Percentiles rank a stretch among this genome's conserved stretches.
Conservation (phyloP, 345 rosid genomes). For the Clarkia xantiana region DNA sequence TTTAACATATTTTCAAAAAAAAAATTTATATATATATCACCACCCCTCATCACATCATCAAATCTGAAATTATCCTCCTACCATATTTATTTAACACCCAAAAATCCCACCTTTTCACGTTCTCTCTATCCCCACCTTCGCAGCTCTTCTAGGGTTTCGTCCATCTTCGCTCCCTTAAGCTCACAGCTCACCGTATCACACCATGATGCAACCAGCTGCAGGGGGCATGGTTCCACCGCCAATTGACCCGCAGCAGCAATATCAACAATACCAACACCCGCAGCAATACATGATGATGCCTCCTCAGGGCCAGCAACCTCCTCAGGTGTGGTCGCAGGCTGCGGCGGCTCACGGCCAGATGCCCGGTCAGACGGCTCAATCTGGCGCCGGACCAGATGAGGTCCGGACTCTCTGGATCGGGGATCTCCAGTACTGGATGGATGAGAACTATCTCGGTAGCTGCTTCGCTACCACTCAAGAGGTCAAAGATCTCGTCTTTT, state of each 20-base stretch:
- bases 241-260: constrained; percentile 27
- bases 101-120: constrained; percentile 6
- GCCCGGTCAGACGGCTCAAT: constrained; percentile 18
- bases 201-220: constrained; percentile 57
- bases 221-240: constrained; percentile 34
- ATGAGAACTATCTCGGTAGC: constrained; percentile 41
- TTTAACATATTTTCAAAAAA: no score
- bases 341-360: constrained; percentile 17
- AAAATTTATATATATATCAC: no score
- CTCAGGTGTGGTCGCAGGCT: constrained; percentile 18
- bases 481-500: constrained; percentile 13
- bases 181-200: constrained; percentile 10
- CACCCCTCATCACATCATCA: no score
- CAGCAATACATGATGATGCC: constrained; percentile 21
- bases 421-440: constrained; percentile 93
- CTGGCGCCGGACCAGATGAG: constrained; percentile 38
- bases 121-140: constrained; percentile 7
- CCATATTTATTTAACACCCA: background rate
- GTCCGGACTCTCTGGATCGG: constrained; percentile 96
- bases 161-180: background rate
- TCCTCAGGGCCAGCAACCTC: constrained; percentile 6
- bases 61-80: no score
- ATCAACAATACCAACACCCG: constrained; percentile 8
- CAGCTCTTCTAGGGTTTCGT: constrained; percentile 6
- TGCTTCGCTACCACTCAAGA: constrained; percentile 64